Conservation (phyloP, 441 rosid species). For the Aleurites moluccanus region DNA sequence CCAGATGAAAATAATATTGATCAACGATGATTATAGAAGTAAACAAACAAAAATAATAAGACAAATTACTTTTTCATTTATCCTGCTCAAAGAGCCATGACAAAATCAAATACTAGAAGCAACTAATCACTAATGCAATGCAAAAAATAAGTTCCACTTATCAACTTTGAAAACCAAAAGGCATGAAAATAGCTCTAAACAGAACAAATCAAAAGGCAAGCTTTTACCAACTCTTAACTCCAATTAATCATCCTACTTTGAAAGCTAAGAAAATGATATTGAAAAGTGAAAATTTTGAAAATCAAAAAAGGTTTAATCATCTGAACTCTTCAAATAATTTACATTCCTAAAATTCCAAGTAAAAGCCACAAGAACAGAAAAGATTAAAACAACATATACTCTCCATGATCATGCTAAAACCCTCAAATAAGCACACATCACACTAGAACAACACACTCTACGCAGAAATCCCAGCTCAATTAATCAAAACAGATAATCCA, state of each 20-base stretch:
- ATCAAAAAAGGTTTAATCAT: neutral
- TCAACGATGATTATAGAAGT: neutral
- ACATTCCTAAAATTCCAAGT: neutral
- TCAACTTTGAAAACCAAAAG: neutral
- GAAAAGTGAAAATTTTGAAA: neutral
- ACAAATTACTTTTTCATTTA: neutral
- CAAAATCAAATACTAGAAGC: neutral
- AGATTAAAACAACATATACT: neutral
- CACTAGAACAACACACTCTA: neutral
- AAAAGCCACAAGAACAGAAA: neutral
- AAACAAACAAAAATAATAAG: neutral
- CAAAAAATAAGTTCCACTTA: neutral
- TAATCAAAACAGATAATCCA: neutral
- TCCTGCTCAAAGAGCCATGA: neutral
- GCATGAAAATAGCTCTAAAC: neutral
- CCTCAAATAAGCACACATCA: neutral
- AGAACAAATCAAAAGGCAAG: neutral
- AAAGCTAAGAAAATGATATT: neutral
- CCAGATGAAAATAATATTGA: neutral
- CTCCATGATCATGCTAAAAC: neutral
- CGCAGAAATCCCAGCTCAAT: slow-evolving; percentile 2
- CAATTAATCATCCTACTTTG: neutral
- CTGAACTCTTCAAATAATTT: neutral
- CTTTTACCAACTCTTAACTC: neutral
- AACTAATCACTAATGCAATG: neutral